A percentile compares a stretch with the other conserved stretches of the same genome.
Evolutionary conservation across 495 filamentous ascomycete species (phyloP).

Genomic region (Xylaria cubensis): DNA sequence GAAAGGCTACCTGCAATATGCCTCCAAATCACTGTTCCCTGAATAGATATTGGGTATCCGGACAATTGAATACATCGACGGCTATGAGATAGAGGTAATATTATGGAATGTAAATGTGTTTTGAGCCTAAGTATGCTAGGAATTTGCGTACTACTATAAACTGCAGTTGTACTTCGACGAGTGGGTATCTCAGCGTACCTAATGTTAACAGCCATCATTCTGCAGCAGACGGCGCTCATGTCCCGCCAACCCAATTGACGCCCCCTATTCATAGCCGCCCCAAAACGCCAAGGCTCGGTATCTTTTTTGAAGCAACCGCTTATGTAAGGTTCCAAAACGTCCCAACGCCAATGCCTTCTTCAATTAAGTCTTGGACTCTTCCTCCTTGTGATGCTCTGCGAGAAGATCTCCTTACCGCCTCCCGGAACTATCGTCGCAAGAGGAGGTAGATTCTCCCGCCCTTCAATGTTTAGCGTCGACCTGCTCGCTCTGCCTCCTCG

Average conservation of each 20-base stretch:
- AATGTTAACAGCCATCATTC: background rate
- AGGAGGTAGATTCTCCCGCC: slow-evolving; percentile 66
- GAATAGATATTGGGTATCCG: background rate
- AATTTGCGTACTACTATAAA: slow-evolving; percentile 3
- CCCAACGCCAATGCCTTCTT: background rate
- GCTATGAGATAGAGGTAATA: background rate
- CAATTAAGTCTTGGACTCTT: slow-evolving; percentile 58
- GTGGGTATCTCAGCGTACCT: slow-evolving; percentile 2
- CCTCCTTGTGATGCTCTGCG: slow-evolving; percentile 53
- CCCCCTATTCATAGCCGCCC: slow-evolving; percentile 6
- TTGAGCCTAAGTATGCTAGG: background rate
- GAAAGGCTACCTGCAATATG: background rate
- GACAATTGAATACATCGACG: background rate
- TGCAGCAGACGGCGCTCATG: too few species aligned
- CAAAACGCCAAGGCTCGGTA: slow-evolving; percentile 18
- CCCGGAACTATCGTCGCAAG: slow-evolving; percentile 40
- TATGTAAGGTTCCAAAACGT: background rate
- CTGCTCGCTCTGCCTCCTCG: slow-evolving; percentile 46
- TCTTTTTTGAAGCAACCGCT: background rate
- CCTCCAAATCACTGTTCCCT: background rate
- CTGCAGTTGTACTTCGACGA: background rate
- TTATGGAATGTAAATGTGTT: background rate
- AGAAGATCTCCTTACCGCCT: slow-evolving; percentile 43
- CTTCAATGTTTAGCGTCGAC: slow-evolving; percentile 57
- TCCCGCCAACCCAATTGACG: background rate